These are phyloP conservation scores for Trichoderma aggressivum DNA, from an alignment of 2,329 filamentous ascomycete genomes.

Conservation along the genomic window DNA sequence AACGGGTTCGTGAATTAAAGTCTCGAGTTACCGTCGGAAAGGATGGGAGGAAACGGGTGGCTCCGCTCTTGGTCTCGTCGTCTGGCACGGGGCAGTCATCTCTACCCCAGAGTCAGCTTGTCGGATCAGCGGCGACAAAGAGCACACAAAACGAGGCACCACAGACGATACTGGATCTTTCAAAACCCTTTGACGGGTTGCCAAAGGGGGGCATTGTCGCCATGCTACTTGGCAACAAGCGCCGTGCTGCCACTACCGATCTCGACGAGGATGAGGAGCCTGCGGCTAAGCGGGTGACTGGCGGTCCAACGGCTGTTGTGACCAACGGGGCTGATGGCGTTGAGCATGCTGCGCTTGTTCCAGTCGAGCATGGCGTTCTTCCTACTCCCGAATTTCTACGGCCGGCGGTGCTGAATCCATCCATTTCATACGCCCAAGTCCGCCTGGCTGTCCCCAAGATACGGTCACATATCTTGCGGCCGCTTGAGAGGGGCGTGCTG, in stretches of 20 bases:
- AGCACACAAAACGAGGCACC: constrained; percentile 66
- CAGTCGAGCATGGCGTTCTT: constrained; percentile 57
- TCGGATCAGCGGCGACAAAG: constrained; percentile 68
- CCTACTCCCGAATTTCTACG: constrained; percentile 80
- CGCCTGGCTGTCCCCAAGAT: constrained; percentile 85
- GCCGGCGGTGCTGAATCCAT: constrained; percentile 81
- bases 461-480: constrained; percentile 75
- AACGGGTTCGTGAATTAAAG: constrained; percentile 65
- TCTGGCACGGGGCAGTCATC: constrained; percentile 85
- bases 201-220: constrained; percentile 84
- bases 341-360: constrained; percentile 66
- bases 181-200: constrained; percentile 88
- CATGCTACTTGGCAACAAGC: constrained; percentile 88
- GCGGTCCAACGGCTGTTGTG: constrained; percentile 71
- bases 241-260: constrained; percentile 71
- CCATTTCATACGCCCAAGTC: constrained; percentile 76
- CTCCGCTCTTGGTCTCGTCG: constrained; percentile 85
- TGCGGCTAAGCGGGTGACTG: constrained; percentile 49
- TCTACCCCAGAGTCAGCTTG: constrained; percentile 80
- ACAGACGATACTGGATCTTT: constrained; percentile 81
- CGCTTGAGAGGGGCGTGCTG: constrained; percentile 66
- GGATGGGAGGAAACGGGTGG: constrained; percentile 94
- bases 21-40: constrained; percentile 92
- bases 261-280: constrained; percentile 70
- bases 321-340: constrained; percentile 74